Evolutionary conservation across 805 yeast genomes (phyloP), one percentile per base, ranked within the genome.

Genomic region (Kuraishia capsulata): DNA sequence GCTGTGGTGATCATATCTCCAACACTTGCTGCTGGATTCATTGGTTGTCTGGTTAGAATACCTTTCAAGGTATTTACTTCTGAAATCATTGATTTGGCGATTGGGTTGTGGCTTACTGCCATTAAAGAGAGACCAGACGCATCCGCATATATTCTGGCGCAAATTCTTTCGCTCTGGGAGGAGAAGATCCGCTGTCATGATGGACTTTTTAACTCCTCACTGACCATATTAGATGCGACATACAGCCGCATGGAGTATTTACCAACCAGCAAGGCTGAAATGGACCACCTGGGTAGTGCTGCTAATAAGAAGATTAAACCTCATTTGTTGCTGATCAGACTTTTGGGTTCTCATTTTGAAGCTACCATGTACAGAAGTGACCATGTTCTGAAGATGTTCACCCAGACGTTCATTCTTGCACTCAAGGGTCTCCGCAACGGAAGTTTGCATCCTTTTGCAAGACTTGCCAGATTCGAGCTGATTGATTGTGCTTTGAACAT

Each of bases 231-330:
- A 1, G 62, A 68, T 39, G 80, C 90, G 19, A 84, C 80, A 39
- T 80, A 67, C 55, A 61, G 73, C 45, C 69, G 67, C 37, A 92
- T 92, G 98, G 92, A 85, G 45, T 92, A 92, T 50, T 63, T 88
- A 1, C 97, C 98, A 9, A 78, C 94, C 34, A 79, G 82, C 58
- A 79, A 76, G 46, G 64, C 65, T 33, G 67, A 65, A 5, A 68
- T 80, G 5, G 72, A 73, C 39, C 74, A 71, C 42, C 59, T 64
- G 25, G 77, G 86, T 0, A 56, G 59, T 2, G 45, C 54, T 2
- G 76, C 79, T 1, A 65, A 71, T 4, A 61, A 67, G 37, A 55
- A 66, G 4, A 61, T 74, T 43, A 59, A 78, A 39, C 84, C 94
- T 0, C 97, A 92, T 54, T 57, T 74, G 30, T 69, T 71, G 41